Conservation (phyloP, 805 yeast species). For the Yamadazyma tumulicola region DNA sequence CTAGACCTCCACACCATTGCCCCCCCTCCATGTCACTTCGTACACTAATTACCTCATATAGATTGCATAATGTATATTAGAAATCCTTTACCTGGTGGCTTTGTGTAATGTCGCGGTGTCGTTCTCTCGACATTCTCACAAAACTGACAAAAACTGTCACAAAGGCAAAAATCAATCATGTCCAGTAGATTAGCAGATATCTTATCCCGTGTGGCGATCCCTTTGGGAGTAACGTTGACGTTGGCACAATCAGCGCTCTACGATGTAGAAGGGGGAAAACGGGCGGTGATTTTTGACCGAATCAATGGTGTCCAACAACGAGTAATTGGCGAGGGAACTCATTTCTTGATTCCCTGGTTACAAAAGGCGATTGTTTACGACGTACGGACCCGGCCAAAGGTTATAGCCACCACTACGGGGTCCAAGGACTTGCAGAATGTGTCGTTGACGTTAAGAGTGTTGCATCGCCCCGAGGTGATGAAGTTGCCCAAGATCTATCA, state of each 20-base stretch:
- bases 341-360: slow-evolving; percentile 92
- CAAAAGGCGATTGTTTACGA: slow-evolving; percentile 89
- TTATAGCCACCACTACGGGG: slow-evolving; percentile 91
- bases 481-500: slow-evolving; percentile 86
- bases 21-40: neutral
- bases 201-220: slow-evolving; percentile 55
- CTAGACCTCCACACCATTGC: no score
- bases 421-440: slow-evolving; percentile 97
- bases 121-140: no score
- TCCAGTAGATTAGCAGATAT: slow-evolving; percentile 35
- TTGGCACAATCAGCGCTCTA: slow-evolving; percentile 81
- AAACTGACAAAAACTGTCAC: no score
- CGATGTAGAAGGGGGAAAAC: slow-evolving; percentile 92
- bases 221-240: slow-evolving; percentile 64
- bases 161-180: slow-evolving; percentile 17
- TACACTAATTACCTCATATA: neutral
- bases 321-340: slow-evolving; percentile 97
- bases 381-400: slow-evolving; percentile 92
- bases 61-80: slow-evolving; percentile 4
- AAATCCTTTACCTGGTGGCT: no score
- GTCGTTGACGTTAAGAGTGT: slow-evolving; percentile 83
- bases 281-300: slow-evolving; percentile 95
- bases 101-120: no score
- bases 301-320: slow-evolving; percentile 78
- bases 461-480: slow-evolving; percentile 89